Evolutionary conservation across 192 early-diverging fungal genomes (phyloP).

Genomic region (Backusella morwellensis): DNA sequence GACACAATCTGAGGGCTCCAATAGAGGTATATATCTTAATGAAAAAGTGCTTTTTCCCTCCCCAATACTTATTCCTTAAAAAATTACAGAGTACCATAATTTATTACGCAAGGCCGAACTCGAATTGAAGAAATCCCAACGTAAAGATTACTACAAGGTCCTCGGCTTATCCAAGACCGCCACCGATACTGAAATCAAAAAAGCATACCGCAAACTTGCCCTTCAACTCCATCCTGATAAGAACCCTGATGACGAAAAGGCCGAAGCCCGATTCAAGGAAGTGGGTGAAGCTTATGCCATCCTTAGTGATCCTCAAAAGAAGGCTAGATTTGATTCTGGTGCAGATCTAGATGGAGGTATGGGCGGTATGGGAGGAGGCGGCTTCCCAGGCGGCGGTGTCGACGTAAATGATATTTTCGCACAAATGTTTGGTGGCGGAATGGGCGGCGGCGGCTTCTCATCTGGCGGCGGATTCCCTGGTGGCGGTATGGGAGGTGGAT

Average conservation of each 20-base stretch:
- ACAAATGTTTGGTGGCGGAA: constrained; percentile 48
- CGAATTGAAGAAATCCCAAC: constrained; percentile 66
- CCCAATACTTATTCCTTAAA: too few species aligned
- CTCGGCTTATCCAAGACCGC: constrained; percentile 75
- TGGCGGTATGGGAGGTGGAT: constrained; percentile 24
- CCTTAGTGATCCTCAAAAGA: constrained; percentile 79
- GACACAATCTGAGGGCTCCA: constrained; percentile 55
- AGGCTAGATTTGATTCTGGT: constrained; percentile 76
- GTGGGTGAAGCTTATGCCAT: constrained; percentile 78
- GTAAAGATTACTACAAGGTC: constrained; percentile 97
- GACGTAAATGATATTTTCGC: constrained; percentile 63
- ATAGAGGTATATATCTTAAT: constrained; percentile 44
- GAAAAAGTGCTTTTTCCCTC: too few species aligned
- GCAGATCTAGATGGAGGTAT: constrained; percentile 70
- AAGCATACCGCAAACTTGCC: constrained; percentile 81
- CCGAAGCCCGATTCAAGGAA: constrained; percentile 83
- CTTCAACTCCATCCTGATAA: constrained; percentile 93
- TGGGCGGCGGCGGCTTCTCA: constrained; percentile 12
- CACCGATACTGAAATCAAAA: constrained; percentile 76
- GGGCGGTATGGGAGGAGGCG: constrained; percentile 40
- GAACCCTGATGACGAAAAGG: constrained; percentile 64
- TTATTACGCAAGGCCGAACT: constrained; percentile 56
- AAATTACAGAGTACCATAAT: constrained; percentile 34
- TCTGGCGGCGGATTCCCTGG: constrained; percentile 16
- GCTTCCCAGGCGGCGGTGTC: constrained; percentile 42